Evolutionary conservation across 2,329 filamentous ascomycete species (phyloP).

Genomic region (Penicillium frequentans): DNA sequence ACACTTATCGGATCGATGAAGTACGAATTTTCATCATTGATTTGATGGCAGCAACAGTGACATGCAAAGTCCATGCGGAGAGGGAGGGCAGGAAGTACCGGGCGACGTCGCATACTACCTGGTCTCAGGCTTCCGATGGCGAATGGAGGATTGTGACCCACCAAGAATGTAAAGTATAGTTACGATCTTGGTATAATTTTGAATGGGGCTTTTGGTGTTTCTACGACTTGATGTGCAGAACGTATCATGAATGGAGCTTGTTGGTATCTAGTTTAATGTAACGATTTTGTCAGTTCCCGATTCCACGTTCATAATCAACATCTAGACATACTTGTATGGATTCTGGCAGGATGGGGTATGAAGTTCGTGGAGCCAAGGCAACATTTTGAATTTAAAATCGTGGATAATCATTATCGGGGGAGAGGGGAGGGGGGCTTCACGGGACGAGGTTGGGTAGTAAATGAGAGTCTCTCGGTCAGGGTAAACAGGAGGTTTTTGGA

Average conservation of each 20-base stretch:
- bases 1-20: slow-evolving; percentile 30
- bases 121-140: slow-evolving; percentile 39
- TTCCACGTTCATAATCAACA: too few relatives aligned
- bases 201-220: not conserved
- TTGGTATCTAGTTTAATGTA: not conserved
- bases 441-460: too few relatives aligned
- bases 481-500: too few relatives aligned
- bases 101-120: slow-evolving; percentile 34
- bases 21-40: slow-evolving; percentile 36
- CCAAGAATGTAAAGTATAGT: slow-evolving; percentile 33
- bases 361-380: too few relatives aligned
- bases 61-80: slow-evolving; percentile 33
- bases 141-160: slow-evolving; percentile 39
- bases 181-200: not conserved
- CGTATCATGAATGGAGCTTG: not conserved
- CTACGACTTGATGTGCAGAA: not conserved
- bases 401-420: too few relatives aligned
- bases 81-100: slow-evolving; percentile 27
- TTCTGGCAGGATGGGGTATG: too few relatives aligned
- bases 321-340: too few relatives aligned
- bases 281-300: not conserved
- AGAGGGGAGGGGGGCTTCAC: too few relatives aligned
- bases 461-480: too few relatives aligned
- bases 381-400: too few relatives aligned
- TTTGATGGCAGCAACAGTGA: slow-evolving; percentile 37